Percentiles rank a stretch among this genome's conserved stretches.
phyloP scores from a whole-genome alignment of 257 asterid genomes.

The Primulina tabacum region DNA sequence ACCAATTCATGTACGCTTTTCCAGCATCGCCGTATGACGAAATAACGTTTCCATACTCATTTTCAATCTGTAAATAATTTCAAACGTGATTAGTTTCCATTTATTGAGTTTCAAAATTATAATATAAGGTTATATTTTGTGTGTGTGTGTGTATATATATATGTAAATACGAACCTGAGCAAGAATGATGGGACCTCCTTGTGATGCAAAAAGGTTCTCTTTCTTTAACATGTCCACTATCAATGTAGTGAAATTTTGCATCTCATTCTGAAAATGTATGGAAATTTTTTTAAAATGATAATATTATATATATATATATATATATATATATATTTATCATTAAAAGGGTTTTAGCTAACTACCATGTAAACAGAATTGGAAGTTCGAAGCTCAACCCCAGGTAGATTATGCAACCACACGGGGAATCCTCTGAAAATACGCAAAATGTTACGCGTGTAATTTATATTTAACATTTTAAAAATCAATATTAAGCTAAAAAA shows the following conservation, averaged over 20 bases:
- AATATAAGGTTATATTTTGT: no score
- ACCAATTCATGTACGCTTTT: constrained; percentile 58
- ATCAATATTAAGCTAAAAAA: not conserved
- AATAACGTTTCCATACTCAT: constrained; percentile 69
- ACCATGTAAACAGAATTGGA: constrained; percentile 60
- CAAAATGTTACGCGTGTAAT: not conserved
- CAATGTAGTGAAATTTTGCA: constrained; percentile 61
- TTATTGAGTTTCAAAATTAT: not conserved
- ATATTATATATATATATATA: not conserved
- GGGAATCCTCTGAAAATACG: constrained; percentile 57
- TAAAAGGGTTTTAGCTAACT: not conserved
- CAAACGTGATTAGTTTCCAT: no score
- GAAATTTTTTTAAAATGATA: not conserved
- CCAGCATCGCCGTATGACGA: constrained; percentile 67
- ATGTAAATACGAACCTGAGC: constrained; percentile 47
- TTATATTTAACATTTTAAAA: not conserved
- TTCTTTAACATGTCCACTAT: constrained; percentile 64
- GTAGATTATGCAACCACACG: constrained; percentile 65
- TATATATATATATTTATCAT: no score
- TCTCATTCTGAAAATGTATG: constrained; percentile 47
- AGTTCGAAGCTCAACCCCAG: constrained; percentile 56
- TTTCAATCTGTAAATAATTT: constrained; percentile 48
- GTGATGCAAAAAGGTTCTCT: constrained; percentile 76
- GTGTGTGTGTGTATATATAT: no score
- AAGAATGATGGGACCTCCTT: constrained; percentile 85